phyloP scores from a whole-genome alignment of 257 asterid species.

The Fraxinus quadrangulata region DNA sequence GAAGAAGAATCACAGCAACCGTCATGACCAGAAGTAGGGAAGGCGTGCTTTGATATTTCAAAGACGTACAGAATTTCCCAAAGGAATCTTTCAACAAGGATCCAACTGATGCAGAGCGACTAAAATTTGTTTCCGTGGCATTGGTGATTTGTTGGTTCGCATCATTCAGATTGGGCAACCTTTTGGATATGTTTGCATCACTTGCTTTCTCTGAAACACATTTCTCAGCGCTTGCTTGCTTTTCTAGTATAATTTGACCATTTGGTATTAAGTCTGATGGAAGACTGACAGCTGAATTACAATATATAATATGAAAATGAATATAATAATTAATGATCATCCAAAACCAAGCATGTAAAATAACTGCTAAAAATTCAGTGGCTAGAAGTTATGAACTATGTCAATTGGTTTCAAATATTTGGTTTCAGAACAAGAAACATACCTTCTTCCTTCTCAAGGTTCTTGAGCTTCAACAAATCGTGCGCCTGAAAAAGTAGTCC shows the following conservation, averaged over 20 bases:
- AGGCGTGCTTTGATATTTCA: slow-evolving; percentile 57
- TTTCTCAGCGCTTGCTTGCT: slow-evolving; percentile 27
- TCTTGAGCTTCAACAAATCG: slow-evolving; percentile 71
- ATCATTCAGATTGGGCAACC: slow-evolving; percentile 33
- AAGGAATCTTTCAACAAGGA: slow-evolving; percentile 43
- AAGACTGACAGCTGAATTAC: slow-evolving; percentile 29
- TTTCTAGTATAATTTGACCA: slow-evolving; percentile 43
- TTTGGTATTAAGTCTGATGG: slow-evolving; percentile 40
- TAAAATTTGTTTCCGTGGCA: slow-evolving; percentile 32
- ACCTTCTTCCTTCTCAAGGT: slow-evolving; percentile 72
- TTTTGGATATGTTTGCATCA: slow-evolving; percentile 32
- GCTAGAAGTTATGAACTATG: slow-evolving; percentile 7
- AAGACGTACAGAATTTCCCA: slow-evolving; percentile 41
- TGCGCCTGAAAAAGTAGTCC: slow-evolving; percentile 72
- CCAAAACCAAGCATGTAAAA: no score
- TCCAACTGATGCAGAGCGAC: slow-evolving; percentile 39
- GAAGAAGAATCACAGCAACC: slow-evolving; percentile 62
- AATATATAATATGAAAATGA: slow-evolving; percentile 1
- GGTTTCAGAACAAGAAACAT: slow-evolving; percentile 29
- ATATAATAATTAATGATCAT: no score
- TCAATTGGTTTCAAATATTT: slow-evolving; percentile 12
- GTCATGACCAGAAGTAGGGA: slow-evolving; percentile 55
- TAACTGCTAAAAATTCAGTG: neutral
- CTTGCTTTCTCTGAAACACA: slow-evolving; percentile 31
- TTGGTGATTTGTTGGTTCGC: slow-evolving; percentile 37